Base-by-base conservation (phyloP, 2,329 filamentous ascomycete genomes). In the Sclerotinia trifoliorum region DNA sequence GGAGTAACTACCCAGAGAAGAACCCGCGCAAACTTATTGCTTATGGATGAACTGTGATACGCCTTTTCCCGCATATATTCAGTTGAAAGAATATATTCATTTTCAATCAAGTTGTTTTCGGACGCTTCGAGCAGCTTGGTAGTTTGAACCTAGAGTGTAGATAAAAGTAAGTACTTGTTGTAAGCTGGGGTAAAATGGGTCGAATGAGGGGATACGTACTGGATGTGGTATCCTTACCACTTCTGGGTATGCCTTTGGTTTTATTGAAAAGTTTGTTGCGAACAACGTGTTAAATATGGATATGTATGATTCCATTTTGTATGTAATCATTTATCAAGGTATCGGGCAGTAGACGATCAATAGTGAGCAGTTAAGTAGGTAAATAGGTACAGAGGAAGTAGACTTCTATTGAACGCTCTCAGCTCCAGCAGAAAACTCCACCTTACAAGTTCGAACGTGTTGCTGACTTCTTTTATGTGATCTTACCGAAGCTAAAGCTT, bases 161-260 rank as follows among this genome's bases (percentile, higher is more conserved):
- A 21, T 7, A 5, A 35, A 35, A 35, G 29, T 61, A 17, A 61
- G 58, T 11, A 1, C n/a, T 2, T 35, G 19, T 49, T 29, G 10
- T 13, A 19, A 5, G 6, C 13, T 6, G 17, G 5, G 24, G 56
- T 21, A 29, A 11, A 13, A 3, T 7, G 5, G 2, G 8, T 0
- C 21, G 15, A 13, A 15, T 19, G n/a, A 5, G 1, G 5, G 0
- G 3, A 1, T 19, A 2, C 7, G 1, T 17, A 1, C 19, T 3
- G n/a, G 17, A 3, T 42, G 13, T 42, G 19, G 6, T 24, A 5
- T 5, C 15, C 44, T 49, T 35, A 61, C 58, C 6, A 3, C 0
- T 1, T 49, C n/a, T 32, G 26, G 11, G 26, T n/a, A n/a, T n/a
- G 13, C 0, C 15, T 35, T 61, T 13, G 3, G 11, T 26, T 15